phyloP scores from a whole-genome alignment of 108 stramenopile genomes.

The Cyclostephanos tholiformis region DNA sequence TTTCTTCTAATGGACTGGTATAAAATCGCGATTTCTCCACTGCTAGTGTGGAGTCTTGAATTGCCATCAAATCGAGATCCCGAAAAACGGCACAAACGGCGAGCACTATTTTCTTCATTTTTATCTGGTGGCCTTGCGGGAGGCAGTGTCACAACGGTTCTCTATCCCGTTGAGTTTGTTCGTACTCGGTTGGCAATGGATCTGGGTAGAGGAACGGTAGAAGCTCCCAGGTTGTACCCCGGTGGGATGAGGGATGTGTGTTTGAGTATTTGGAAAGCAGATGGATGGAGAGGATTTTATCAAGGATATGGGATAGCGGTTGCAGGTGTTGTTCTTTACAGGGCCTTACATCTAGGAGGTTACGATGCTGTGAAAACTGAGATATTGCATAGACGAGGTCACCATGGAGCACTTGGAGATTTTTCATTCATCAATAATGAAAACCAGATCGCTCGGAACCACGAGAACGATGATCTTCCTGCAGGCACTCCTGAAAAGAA shows the following conservation, averaged over 20 bases:
- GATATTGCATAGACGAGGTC: constrained; percentile 49
- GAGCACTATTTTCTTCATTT: constrained; percentile 65
- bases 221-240: constrained; percentile 58
- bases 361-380: constrained; percentile 94
- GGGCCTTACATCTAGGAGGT: constrained; percentile 94
- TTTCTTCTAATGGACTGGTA: constrained; percentile 85
- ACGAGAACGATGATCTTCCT: constrained; percentile 14
- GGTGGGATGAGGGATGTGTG: constrained; percentile 79
- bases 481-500: background rate
- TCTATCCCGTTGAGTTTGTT: constrained; percentile 97
- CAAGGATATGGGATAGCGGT: constrained; percentile 97
- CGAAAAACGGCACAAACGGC: constrained; percentile 49
- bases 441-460: constrained; percentile 1
- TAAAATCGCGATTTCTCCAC: constrained; percentile 56
- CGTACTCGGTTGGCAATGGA: constrained; percentile 97
- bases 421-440: constrained; percentile 12
- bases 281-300: constrained; percentile 93
- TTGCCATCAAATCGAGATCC: constrained; percentile 46
- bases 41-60: constrained; percentile 40
- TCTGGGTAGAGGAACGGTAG: constrained; percentile 65
- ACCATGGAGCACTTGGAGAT: constrained; percentile 27
- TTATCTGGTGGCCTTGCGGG: constrained; percentile 96
- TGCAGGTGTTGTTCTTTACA: constrained; percentile 91
- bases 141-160: constrained; percentile 89
- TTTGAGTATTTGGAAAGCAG: constrained; percentile 60